Evolutionary conservation across 2,329 filamentous ascomycete genomes (phyloP).

Genomic region (Pseudogymnoascus sp.): DNA sequence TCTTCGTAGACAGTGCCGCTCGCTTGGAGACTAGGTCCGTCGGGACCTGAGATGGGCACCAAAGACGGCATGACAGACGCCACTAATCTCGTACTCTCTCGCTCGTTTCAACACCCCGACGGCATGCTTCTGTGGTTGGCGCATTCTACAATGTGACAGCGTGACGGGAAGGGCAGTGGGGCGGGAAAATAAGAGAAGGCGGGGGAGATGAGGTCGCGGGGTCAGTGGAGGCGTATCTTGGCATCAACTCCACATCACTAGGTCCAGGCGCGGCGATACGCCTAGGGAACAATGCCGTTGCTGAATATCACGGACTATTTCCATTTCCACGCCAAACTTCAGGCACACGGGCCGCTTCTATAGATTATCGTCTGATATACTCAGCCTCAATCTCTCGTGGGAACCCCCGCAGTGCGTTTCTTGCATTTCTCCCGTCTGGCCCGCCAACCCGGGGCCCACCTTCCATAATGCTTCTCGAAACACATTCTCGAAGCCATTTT

Average conservation of each 20-base stretch:
- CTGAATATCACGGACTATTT: not conserved
- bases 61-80: not conserved
- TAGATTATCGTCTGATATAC: not conserved
- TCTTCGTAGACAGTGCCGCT: not conserved
- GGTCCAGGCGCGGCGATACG: not conserved
- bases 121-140: not conserved
- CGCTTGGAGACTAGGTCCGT: not conserved
- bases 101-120: not conserved
- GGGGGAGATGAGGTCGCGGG: not conserved
- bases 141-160: not conserved
- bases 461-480: not conserved
- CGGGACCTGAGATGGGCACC: not conserved
- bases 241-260: not conserved
- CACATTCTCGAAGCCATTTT: not conserved
- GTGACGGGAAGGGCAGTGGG: not conserved
- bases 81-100: not conserved
- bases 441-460: not conserved
- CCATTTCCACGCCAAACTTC: not conserved
- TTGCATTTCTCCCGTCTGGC: constrained; percentile 3
- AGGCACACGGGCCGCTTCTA: not conserved
- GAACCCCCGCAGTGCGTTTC: not conserved
- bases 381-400: not conserved
- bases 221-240: constrained; percentile 2
- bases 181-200: not conserved
- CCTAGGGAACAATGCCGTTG: not conserved